These are phyloP conservation scores for Beta vulgaris DNA, from an alignment of 148 eudicot species.

Conservation along the genomic window DNA sequence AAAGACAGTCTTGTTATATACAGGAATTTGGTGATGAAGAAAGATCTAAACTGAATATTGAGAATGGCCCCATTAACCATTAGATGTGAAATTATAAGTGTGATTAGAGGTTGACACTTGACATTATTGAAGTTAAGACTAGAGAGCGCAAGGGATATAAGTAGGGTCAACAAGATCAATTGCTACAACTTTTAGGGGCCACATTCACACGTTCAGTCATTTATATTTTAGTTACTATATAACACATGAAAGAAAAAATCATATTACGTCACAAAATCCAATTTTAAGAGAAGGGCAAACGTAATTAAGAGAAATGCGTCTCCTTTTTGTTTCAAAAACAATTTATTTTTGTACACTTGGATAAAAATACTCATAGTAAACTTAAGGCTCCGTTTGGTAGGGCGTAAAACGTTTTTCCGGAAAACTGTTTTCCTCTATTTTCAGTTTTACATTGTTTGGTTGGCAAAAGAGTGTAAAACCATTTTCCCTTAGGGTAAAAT, in stretches of 20 bases:
- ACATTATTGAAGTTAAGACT: conserved; percentile 17
- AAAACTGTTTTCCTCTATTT: too few species aligned
- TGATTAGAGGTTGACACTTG: conserved; percentile 17
- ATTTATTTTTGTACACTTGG: too few species aligned
- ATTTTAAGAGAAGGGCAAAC: background rate
- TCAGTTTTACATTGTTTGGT: too few species aligned
- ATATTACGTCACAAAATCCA: conserved; percentile 9
- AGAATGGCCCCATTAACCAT: background rate
- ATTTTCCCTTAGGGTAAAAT: too few species aligned
- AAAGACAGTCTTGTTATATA: conserved; percentile 1
- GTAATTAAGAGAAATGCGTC: background rate
- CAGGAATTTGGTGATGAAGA: background rate
- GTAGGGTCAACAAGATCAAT: conserved; percentile 27
- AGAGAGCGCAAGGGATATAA: background rate
- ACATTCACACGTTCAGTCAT: conserved; percentile 27
- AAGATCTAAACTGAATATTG: conserved; percentile 1
- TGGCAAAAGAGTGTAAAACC: too few species aligned
- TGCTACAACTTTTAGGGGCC: conserved; percentile 2
- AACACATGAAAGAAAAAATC: background rate
- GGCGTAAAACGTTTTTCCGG: too few species aligned
- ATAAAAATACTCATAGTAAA: too few species aligned
- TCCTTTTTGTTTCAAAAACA: too few species aligned
- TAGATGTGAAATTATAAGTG: background rate
- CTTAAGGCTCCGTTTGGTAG: too few species aligned
- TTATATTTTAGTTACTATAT: background rate